These are phyloP conservation scores for Russula sp. DNA, from an alignment of 768 basidiomycete species.

Conservation along the genomic window DNA sequence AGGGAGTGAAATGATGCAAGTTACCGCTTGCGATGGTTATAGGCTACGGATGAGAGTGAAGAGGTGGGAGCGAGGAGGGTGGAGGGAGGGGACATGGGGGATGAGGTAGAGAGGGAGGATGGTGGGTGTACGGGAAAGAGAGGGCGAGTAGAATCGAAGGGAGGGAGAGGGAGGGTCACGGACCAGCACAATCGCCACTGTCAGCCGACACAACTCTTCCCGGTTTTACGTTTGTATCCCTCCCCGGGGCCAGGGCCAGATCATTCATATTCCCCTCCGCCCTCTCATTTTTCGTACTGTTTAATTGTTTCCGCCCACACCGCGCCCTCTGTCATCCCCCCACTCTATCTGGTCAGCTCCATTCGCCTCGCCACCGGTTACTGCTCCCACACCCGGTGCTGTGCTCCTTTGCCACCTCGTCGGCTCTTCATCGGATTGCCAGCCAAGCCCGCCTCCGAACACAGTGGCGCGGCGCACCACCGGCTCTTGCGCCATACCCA, in stretches of 20 bases:
- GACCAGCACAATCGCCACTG: slow-evolving; percentile 22
- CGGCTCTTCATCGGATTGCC: slow-evolving; percentile 24
- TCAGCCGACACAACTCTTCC: slow-evolving; percentile 23
- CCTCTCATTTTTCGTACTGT: background rate
- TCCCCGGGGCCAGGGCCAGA: background rate
- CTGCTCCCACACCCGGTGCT: too few relatives aligned
- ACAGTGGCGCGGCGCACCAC: slow-evolving; percentile 9
- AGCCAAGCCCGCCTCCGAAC: slow-evolving; percentile 7
- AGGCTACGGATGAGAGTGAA: slow-evolving; percentile 7
- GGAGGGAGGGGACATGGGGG: slow-evolving; percentile 15
- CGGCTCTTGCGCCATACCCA: slow-evolving; percentile 1
- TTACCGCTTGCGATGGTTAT: slow-evolving; percentile 29
- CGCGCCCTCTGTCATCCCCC: slow-evolving; percentile 1
- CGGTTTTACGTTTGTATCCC: slow-evolving; percentile 17
- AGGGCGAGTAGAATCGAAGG: slow-evolving; percentile 26
- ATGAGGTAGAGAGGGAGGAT: slow-evolving; percentile 20
- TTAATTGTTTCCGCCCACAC: slow-evolving; percentile 12
- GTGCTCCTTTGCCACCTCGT: background rate
- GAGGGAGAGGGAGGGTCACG: slow-evolving; percentile 22
- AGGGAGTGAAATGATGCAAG: slow-evolving; percentile 12
- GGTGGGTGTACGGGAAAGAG: slow-evolving; percentile 26
- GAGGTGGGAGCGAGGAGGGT: background rate
- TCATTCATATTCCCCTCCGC: slow-evolving; percentile 3
- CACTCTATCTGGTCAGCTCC: background rate
- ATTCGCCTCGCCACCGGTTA: too few relatives aligned